Conservation (phyloP, 2,329 filamentous ascomycete genomes). For the Chaetomium globosum region DNA sequence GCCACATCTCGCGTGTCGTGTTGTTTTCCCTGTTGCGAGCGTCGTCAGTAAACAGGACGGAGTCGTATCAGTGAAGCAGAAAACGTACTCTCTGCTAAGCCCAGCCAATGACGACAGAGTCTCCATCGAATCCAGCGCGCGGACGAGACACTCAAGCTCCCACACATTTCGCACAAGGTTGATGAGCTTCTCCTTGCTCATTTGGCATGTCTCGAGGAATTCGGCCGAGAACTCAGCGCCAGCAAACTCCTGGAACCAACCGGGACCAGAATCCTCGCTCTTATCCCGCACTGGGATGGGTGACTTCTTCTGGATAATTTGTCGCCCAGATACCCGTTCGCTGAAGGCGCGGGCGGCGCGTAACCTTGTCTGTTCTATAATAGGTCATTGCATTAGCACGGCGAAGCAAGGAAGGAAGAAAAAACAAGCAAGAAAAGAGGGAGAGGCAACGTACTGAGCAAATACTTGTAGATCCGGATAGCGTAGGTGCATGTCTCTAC, state of each 20-base stretch:
- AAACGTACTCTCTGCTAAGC: constrained; percentile 55
- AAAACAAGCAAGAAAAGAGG: not conserved
- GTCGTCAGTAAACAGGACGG: constrained; percentile 37
- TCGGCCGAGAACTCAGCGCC: constrained; percentile 36
- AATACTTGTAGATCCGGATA: constrained; percentile 75
- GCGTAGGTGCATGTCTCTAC: constrained; percentile 50
- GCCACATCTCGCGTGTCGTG: constrained; percentile 38
- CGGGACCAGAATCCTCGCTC: constrained; percentile 41
- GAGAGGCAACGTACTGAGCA: constrained; percentile 69
- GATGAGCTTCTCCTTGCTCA: constrained; percentile 49
- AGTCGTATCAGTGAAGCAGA: too few species aligned
- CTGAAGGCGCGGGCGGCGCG: constrained; percentile 58
- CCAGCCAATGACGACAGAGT: constrained; percentile 62
- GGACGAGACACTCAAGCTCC: constrained; percentile 69
- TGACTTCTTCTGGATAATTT: constrained; percentile 50
- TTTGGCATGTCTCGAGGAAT: constrained; percentile 41
- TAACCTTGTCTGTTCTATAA: constrained; percentile 53
- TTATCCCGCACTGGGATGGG: constrained; percentile 41
- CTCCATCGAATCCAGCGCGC: constrained; percentile 68
- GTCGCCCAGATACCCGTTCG: constrained; percentile 54
- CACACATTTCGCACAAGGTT: constrained; percentile 64
- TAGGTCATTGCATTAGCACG: constrained; percentile 29
- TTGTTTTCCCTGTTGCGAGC: constrained; percentile 39
- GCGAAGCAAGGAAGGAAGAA: constrained; percentile 19
- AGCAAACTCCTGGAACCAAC: constrained; percentile 45